Evolutionary conservation across 2,329 filamentous ascomycete species (phyloP), one percentile per base, ranked within the genome.

Genomic region (Cladophialophora yegresii): DNA sequence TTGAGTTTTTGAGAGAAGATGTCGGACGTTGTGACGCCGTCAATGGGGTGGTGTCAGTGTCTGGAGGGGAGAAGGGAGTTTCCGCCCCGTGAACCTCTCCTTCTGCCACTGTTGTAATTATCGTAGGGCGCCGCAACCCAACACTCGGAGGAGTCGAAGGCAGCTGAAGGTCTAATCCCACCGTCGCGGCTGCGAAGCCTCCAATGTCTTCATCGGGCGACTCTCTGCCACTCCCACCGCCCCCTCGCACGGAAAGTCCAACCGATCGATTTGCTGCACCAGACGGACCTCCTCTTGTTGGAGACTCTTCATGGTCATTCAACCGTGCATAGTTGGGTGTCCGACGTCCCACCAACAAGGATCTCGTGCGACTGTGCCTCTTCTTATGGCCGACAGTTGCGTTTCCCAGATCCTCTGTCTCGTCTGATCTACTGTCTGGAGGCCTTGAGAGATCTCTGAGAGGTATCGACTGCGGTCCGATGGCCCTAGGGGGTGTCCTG

Each of bases 401-500:
- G 57, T 70, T 71, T 63, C 72, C 63, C 63, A 72, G 72, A 65
- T 69, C 70, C 67, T 50, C 65, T 55, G 72, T 69, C 30, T 76
- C 69, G 66, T 67, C 61, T 54, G 72, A 70, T 54, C 64, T 66
- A 28, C 65, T 69, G 61, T 75, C 75, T 36, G 75, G 75, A 28
- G 75, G 74, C 64, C 76, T 75, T 12, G 80, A 79, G 40, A 90
- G 80, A 71, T 88, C 85, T 76, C 87, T 87, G 64, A 93, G 80
- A 65, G 89, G 89, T 78, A 95, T 93, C 67, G 88, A 88, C 61
- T 78, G 77, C n/a, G 69, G 66, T 30, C 65, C 62, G 16, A 56
- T 69, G 40, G 58, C 36, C 54, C 62, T 69, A 22, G 70, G 69
- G 33, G 70, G 69, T n/a, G 69, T 68, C 63, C 66, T 63, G 49